Evolutionary conservation across 2,329 filamentous ascomycete species (phyloP), one percentile per base, ranked within the genome.

Genomic region (Colletotrichum sp.): DNA sequence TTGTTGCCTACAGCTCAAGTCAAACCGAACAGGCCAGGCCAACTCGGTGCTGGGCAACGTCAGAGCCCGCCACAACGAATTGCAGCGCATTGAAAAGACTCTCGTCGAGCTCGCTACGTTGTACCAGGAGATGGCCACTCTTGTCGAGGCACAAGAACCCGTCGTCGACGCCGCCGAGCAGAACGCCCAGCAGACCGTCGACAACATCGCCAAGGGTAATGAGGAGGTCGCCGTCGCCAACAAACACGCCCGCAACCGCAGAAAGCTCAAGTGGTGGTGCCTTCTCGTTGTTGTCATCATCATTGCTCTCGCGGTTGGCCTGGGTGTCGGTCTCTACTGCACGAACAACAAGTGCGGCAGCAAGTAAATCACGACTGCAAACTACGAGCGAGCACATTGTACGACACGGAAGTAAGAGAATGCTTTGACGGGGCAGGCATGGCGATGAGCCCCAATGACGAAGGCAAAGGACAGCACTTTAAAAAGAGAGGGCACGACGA

Each of bases 181-280:
- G 71, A 92, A 94, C 82, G 94, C 94, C 52, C 86, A 90, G 74
- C 87, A 93, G 80, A 93, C 94, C 15, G 90, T 90, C 77, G 87
- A 91, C 76, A 91, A 96, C 82, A 90, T 95, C 68, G 89, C 93
- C 80, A 89, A 92, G 78, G 95, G 91, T 79, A 95, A 95, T 84
- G 87, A 88, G 76, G 90, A 96, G 80, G 91, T 96, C 76, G 89
- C 90, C 79, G 89, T 91, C 81, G 94, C 93, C 76, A 94, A 93
- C 79, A 88, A 90, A 78, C 90, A 90, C 80, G 94, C 94, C 66
- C 89, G 90, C 79, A 89, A 91, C 80, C 90, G 91, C 80, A 90
- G 94, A 80, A 94, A 92, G 88, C 90, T 95, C 85, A 96, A 96
- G 89, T 96, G 95, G 95, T 95, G 91, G 90, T 95, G 93, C 82